Percentiles rank a stretch among this genome's conserved stretches.
These are phyloP conservation scores for Boletus subcaerulescens DNA, from an alignment of 768 basidiomycete species.

Conservation along the genomic window DNA sequence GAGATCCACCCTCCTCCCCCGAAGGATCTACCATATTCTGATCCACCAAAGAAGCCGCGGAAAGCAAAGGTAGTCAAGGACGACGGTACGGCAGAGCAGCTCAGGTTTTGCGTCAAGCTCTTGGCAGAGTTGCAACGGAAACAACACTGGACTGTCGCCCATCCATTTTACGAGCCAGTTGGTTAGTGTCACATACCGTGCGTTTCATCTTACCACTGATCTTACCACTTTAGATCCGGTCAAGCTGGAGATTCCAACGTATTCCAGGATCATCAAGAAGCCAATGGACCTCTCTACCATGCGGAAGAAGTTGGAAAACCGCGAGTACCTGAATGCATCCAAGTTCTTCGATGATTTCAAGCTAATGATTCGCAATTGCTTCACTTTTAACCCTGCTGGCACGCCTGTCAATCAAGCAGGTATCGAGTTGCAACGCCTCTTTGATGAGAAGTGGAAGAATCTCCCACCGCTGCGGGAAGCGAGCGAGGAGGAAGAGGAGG, in stretches of 20 bases:
- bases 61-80: constrained; percentile 59
- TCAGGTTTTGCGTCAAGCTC: constrained; percentile 77
- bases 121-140: constrained; percentile 75
- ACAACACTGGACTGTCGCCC: constrained; percentile 67
- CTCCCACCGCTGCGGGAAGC: constrained; percentile 61
- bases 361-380: constrained; percentile 93
- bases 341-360: constrained; percentile 91
- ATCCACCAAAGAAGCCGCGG: constrained; percentile 66
- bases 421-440: constrained; percentile 77
- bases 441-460: constrained; percentile 88
- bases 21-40: constrained; percentile 84
- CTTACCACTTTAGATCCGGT: constrained; percentile 56
- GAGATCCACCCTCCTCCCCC: constrained; percentile 96
- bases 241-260: constrained; percentile 76
- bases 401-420: constrained; percentile 88
- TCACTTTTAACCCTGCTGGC: constrained; percentile 85
- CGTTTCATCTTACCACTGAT: neutral
- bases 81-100: constrained; percentile 74
- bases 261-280: constrained; percentile 84
- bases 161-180: constrained; percentile 92
- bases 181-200: constrained; percentile 53
- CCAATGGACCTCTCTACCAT: constrained; percentile 96
- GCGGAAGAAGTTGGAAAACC: constrained; percentile 74
- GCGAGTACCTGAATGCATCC: constrained; percentile 72
- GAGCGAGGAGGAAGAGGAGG: constrained; percentile 61